These are phyloP conservation scores for Fusarium xylarioides DNA, from an alignment of 2,329 filamentous ascomycete genomes.

Conservation along the genomic window DNA sequence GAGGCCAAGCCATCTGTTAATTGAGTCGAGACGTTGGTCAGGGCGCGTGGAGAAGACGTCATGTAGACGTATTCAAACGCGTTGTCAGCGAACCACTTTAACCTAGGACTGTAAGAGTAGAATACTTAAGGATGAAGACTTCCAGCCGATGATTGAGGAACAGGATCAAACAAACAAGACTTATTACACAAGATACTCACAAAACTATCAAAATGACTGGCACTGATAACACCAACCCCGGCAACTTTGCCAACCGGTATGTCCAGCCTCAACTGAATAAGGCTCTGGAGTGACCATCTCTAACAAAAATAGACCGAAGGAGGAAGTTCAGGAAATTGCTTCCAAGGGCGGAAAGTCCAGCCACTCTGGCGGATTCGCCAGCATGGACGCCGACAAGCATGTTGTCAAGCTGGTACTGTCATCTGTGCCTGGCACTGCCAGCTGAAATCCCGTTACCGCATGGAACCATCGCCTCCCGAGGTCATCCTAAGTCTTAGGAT, in stretches of 20 bases:
- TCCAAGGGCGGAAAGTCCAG: constrained; percentile 53
- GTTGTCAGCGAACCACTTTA: neutral
- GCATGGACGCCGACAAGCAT: constrained; percentile 54
- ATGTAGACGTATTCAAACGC: neutral
- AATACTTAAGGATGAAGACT: neutral
- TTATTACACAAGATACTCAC: neutral
- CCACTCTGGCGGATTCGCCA: constrained; percentile 51
- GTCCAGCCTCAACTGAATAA: neutral
- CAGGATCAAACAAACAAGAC: neutral
- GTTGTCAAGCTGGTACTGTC: no score
- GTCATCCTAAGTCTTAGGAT: neutral
- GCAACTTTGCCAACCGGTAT: constrained; percentile 44
- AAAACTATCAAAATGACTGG: constrained; percentile 29
- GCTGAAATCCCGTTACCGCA: neutral
- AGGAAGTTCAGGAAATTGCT: constrained; percentile 56
- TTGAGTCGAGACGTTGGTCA: neutral
- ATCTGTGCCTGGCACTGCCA: neutral
- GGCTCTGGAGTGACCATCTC: neutral
- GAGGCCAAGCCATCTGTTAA: neutral
- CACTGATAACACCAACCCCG: constrained; percentile 39
- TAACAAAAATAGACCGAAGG: constrained; percentile 46
- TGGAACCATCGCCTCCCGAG: no score
- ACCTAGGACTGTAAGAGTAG: neutral
- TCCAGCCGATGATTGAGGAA: rapidly evolving
- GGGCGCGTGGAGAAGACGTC: constrained; percentile 1